Evolutionary conservation across 345 rosid species (phyloP).

Genomic region (Raphanus raphanistrum): DNA sequence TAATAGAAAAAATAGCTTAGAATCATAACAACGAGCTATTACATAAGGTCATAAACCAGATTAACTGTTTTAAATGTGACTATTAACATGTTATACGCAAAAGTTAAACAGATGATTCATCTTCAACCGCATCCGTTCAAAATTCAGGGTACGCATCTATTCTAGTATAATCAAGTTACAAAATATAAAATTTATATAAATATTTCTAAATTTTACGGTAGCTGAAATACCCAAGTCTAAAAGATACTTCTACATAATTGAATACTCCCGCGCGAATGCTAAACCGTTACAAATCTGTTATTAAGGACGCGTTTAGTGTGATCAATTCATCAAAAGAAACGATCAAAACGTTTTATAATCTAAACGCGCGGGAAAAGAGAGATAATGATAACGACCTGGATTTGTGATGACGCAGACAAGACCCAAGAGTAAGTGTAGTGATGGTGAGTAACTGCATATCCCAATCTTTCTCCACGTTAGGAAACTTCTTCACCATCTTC

Average conservation of each 20-base stretch:
- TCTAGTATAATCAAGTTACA: background rate
- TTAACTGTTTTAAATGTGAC: background rate
- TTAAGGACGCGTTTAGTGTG: background rate
- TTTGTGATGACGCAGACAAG: constrained; percentile 53
- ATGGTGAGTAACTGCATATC: constrained; percentile 76
- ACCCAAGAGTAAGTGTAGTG: constrained; percentile 52
- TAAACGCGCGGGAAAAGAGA: background rate
- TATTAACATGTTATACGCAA: background rate
- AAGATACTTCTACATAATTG: background rate
- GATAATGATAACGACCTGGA: constrained; percentile 54
- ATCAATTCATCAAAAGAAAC: too few species aligned
- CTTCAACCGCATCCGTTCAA: background rate
- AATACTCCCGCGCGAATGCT: constrained; percentile 12
- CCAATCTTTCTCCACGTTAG: constrained; percentile 70
- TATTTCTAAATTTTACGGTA: background rate
- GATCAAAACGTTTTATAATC: too few species aligned
- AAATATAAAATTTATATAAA: background rate
- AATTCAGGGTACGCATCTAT: background rate
- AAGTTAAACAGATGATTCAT: background rate
- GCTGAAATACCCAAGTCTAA: background rate
- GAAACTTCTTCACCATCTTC: constrained; percentile 56
- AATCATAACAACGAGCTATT: background rate
- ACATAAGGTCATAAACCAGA: background rate
- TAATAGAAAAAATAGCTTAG: background rate
- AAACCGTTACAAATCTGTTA: background rate